Percentiles rank a stretch among this genome's conserved stretches.
phyloP scores from a whole-genome alignment of 2,329 filamentous ascomycete species.

The Xylariaceae sp. region DNA sequence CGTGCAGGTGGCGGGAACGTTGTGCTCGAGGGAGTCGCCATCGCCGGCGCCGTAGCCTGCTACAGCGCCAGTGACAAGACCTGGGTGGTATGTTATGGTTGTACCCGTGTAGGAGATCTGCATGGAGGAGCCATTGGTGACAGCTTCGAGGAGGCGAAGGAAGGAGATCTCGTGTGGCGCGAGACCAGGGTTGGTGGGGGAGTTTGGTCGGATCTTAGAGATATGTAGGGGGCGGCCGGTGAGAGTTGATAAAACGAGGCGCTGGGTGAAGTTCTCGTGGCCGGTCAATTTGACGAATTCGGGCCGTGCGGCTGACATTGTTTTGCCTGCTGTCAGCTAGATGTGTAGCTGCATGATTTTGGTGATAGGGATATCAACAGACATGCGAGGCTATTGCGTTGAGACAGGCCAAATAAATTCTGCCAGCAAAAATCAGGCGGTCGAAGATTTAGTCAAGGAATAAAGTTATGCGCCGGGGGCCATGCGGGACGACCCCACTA shows the following conservation, averaged over 20 bases:
- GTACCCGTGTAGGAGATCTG: constrained; percentile 97
- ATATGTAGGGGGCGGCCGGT: constrained; percentile 88
- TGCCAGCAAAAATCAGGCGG: constrained; percentile 31
- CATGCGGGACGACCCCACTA: too few species aligned
- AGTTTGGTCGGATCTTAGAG: constrained; percentile 86
- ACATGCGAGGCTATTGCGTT: constrained; percentile 1
- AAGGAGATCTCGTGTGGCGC: constrained; percentile 93
- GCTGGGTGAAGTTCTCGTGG: constrained; percentile 76
- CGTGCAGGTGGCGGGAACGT: constrained; percentile 69
- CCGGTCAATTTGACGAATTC: constrained; percentile 73
- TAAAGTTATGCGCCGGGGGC: too few species aligned
- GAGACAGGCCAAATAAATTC: constrained; percentile 23
- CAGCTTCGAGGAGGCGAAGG: constrained; percentile 84
- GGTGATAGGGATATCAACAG: too few species aligned
- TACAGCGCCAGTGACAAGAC: constrained; percentile 82
- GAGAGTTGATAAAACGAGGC: constrained; percentile 84
- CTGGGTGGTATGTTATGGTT: constrained; percentile 85
- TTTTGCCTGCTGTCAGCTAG: constrained; percentile 8
- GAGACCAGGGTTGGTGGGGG: constrained; percentile 81
- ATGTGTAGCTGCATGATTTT: constrained; percentile 1
- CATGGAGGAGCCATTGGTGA: constrained; percentile 93
- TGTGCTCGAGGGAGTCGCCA: constrained; percentile 76
- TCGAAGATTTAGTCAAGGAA: constrained; percentile 12
- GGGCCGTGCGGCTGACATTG: constrained; percentile 34
- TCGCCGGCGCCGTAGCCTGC: constrained; percentile 63